Conservation (phyloP, 306 rosid species). For the Ochetophila trinervis region DNA sequence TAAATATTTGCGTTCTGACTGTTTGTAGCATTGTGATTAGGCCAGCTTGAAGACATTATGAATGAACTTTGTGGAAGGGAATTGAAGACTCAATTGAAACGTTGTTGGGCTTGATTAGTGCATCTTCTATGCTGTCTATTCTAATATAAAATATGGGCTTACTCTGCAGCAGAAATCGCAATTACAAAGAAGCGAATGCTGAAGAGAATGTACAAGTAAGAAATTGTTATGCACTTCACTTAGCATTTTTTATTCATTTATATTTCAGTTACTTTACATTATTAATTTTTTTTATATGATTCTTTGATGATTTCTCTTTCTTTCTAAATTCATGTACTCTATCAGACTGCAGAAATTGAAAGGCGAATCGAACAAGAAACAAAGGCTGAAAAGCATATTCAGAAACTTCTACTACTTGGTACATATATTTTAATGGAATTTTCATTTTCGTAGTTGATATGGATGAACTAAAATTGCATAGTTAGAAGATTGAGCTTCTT, state of each 20-base stretch:
- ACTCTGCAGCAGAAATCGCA: conserved; percentile 84
- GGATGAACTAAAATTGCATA: conserved; percentile 8
- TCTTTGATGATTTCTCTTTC: neutral
- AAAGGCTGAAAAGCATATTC: conserved; percentile 89
- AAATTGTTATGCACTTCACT: conserved; percentile 3
- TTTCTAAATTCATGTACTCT: conserved; percentile 7
- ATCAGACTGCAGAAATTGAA: conserved; percentile 88
- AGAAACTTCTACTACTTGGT: conserved; percentile 95
- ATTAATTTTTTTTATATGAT: neutral
- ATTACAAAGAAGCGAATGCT: conserved; percentile 55
- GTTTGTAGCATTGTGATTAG: conserved; percentile 38
- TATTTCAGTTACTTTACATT: neutral
- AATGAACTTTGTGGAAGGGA: conserved; percentile 28
- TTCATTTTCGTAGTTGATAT: conserved; percentile 11
- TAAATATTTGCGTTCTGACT: conserved; percentile 21
- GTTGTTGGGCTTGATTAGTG: conserved; percentile 50
- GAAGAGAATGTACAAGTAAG: conserved; percentile 87
- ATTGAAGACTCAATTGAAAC: conserved; percentile 31
- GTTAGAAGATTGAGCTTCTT: conserved; percentile 12
- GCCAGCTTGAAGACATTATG: conserved; percentile 33
- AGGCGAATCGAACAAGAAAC: conserved; percentile 91
- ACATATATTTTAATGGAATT: conserved; percentile 20
- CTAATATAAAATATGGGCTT: conserved; percentile 77
- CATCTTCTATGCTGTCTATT: conserved; percentile 73
- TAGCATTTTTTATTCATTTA: neutral